A percentile compares a stretch with the other conserved stretches of the same genome.
phyloP scores from a whole-genome alignment of 2,329 filamentous ascomycete genomes.

The Tricladium varicosporioides region DNA sequence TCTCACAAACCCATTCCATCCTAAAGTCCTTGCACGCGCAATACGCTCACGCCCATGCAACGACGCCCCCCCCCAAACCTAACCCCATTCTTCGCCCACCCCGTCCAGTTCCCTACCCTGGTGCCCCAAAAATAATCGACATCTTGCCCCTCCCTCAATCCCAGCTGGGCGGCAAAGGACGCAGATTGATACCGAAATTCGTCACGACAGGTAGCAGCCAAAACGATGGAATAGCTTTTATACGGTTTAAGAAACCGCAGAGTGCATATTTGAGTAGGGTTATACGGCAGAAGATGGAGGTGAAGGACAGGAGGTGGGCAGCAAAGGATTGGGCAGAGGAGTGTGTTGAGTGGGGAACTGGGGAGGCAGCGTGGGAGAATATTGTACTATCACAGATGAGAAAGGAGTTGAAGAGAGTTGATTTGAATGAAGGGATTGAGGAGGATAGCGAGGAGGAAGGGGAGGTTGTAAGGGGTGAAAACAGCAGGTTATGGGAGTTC shows the following conservation, averaged over 20 bases:
- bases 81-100: conserved; percentile 11
- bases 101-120: conserved; percentile 28
- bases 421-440: neutral
- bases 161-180: conserved; percentile 45
- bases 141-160: conserved; percentile 48
- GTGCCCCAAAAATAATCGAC: conserved; percentile 46
- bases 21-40: conserved; percentile 27
- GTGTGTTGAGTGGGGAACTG: conserved; percentile 5
- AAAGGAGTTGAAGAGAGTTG: neutral
- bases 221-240: conserved; percentile 49
- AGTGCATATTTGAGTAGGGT: conserved; percentile 55
- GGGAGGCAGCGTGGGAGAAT: neutral
- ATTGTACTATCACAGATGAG: too few relatives aligned
- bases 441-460: neutral
- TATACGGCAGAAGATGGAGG: conserved; percentile 49
- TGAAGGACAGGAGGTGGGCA: conserved; percentile 39
- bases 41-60: neutral
- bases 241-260: conserved; percentile 67
- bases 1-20: conserved; percentile 32
- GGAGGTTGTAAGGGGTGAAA: too few relatives aligned
- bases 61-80: conserved; percentile 2
- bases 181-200: conserved; percentile 57
- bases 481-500: too few relatives aligned
- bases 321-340: conserved; percentile 6
- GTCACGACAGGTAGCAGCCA: conserved; percentile 45